These are phyloP conservation scores for Cladosporium sphaerospermum DNA, from an alignment of 2,329 filamentous ascomycete genomes.

Conservation along the genomic window DNA sequence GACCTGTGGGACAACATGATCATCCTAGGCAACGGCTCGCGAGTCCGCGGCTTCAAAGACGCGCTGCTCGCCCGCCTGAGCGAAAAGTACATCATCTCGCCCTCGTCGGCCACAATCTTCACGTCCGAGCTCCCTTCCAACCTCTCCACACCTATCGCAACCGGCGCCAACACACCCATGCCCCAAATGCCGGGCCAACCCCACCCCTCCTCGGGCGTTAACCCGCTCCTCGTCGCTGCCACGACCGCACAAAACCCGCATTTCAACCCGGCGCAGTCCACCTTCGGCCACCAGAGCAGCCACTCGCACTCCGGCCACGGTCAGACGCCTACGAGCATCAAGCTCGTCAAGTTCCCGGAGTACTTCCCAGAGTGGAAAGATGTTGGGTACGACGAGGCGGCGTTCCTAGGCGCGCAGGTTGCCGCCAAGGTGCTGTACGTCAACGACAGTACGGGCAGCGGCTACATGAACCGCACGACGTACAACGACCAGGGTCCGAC, in stretches of 20 bases:
- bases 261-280: constrained; percentile 34
- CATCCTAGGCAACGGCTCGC: constrained; percentile 81
- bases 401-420: constrained; percentile 82
- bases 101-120: constrained; percentile 90
- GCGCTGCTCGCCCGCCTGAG: constrained; percentile 74
- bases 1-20: constrained; percentile 88
- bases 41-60: constrained; percentile 72
- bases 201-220: constrained; percentile 53
- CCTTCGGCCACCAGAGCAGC: constrained; percentile 16
- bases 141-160: constrained; percentile 82
- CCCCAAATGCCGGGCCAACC: constrained; percentile 39
- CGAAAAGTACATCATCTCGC: constrained; percentile 81
- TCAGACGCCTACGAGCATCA: constrained; percentile 79
- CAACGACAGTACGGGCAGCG: constrained; percentile 58
- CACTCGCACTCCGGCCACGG: constrained; percentile 55
- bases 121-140: constrained; percentile 93
- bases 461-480: constrained; percentile 61
- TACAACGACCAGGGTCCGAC: constrained; percentile 62
- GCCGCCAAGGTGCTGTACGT: constrained; percentile 71
- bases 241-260: constrained; percentile 63
- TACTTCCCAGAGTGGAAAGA: constrained; percentile 91
- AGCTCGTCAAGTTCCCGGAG: constrained; percentile 67
- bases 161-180: constrained; percentile 85
- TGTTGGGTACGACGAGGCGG: constrained; percentile 67
- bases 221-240: constrained; percentile 85